Evolutionary conservation across 2,329 filamentous ascomycete species (phyloP).

Genomic region (Periconia macrospinosa): DNA sequence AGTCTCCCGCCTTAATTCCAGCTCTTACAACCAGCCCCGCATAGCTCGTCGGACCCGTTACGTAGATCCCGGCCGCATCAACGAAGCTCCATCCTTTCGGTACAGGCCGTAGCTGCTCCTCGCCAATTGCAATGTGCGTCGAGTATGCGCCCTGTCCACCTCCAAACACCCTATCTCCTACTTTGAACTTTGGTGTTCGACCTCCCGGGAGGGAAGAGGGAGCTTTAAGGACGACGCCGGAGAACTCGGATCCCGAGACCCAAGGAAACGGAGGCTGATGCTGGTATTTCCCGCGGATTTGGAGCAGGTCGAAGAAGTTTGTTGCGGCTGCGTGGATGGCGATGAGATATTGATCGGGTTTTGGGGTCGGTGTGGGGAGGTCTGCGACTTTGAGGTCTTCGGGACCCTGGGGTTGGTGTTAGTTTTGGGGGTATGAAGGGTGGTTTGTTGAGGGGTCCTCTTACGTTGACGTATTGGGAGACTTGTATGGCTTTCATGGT

Average conservation of each 20-base stretch:
- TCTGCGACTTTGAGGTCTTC: slow-evolving; percentile 74
- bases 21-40: slow-evolving; percentile 79
- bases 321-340: slow-evolving; percentile 83
- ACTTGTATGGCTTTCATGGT: slow-evolving; percentile 75
- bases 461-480: slow-evolving; percentile 73
- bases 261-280: slow-evolving; percentile 86
- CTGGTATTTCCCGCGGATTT: slow-evolving; percentile 95
- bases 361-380: slow-evolving; percentile 74
- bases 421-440: slow-evolving; percentile 8
- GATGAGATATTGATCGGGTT: slow-evolving; percentile 78
- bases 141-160: slow-evolving; percentile 85
- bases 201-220: slow-evolving; percentile 55
- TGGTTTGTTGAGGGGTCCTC: slow-evolving; percentile 5
- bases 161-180: slow-evolving; percentile 84
- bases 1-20: slow-evolving; percentile 74
- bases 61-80: slow-evolving; percentile 85
- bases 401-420: slow-evolving; percentile 61
- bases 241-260: slow-evolving; percentile 85
- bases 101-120: slow-evolving; percentile 70
- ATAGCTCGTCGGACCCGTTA: slow-evolving; percentile 90
- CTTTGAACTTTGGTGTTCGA: slow-evolving; percentile 64
- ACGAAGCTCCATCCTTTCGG: slow-evolving; percentile 80
- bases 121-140: slow-evolving; percentile 69
- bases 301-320: slow-evolving; percentile 97
- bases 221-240: slow-evolving; percentile 71